These are phyloP conservation scores for Linnemannia schmuckeri DNA, from an alignment of 192 early-diverging fungal genomes.

Conservation along the genomic window DNA sequence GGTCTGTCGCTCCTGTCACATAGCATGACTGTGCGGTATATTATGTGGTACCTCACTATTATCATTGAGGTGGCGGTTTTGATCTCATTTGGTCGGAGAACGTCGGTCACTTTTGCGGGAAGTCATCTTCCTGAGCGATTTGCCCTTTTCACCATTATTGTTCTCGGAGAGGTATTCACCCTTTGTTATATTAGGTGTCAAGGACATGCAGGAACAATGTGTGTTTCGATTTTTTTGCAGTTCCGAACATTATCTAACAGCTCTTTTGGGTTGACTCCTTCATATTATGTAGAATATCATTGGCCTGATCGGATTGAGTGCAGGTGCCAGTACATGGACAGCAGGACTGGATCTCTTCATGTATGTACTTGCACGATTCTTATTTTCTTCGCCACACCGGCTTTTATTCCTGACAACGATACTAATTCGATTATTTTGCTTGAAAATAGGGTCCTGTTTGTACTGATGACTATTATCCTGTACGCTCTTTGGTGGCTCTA, in stretches of 20 bases:
- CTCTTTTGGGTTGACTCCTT: neutral
- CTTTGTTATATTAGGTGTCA: neutral
- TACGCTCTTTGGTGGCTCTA: conserved; percentile 66
- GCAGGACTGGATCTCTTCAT: conserved; percentile 19
- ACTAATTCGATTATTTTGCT: neutral
- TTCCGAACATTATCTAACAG: neutral
- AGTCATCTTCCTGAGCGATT: conserved; percentile 65
- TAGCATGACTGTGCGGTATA: conserved; percentile 45
- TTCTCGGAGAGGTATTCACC: conserved; percentile 50
- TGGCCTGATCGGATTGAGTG: conserved; percentile 29
- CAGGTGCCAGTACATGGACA: conserved; percentile 30
- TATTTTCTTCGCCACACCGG: neutral
- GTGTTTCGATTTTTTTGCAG: no score
- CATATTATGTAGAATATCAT: conserved; percentile 26
- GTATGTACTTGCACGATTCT: neutral
- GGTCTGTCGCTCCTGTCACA: conserved; percentile 53
- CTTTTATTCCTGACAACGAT: neutral
- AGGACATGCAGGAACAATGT: no score
- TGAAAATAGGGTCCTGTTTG: conserved; percentile 21
- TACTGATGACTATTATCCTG: conserved; percentile 46
- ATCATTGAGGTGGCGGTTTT: conserved; percentile 56
- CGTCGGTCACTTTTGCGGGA: conserved; percentile 62
- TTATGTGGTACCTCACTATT: conserved; percentile 59
- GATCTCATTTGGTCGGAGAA: conserved; percentile 53
- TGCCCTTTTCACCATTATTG: conserved; percentile 62